Evolutionary conservation across 176 grass and related monocot genomes (phyloP), one percentile per base, ranked within the genome.

Genomic region (Zoysia japonica): DNA sequence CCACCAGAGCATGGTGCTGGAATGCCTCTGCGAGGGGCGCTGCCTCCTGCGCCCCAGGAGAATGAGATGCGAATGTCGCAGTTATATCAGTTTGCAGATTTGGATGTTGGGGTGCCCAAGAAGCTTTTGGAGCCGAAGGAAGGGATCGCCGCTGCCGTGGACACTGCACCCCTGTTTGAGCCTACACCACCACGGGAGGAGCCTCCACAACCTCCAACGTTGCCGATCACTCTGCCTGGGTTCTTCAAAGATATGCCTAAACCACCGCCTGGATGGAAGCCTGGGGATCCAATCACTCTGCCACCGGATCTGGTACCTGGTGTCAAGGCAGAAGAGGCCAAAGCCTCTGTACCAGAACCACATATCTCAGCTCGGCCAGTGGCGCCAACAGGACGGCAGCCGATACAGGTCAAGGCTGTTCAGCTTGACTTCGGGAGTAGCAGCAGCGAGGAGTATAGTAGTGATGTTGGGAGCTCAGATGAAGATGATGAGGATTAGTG

Each of bases 1-100:
- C 96, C 96, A 3, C 96, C 96, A 6, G 96, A 99, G 84, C 96
- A 99, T 15, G 92, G 92, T n/a, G 92, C 92, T 12, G 96, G 96
- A 42, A 53, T 99, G 40, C 96, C 90, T 53, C 88, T 99, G 9
- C 90, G 90, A 4, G 92, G 84, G 1, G 88, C 92, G 2, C 74
- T 93, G 37, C 96, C 96, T 1, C 96, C 96, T 12, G 96, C 92
- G 1, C 96, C 96, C 13, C 96, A 99, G 82, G 96, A 99, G 0
- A 88, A 88, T 37, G 90, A 99, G 78, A 91, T 99, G 96, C 75
- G 96, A 54, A 87, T 87, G 45, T 95, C 96, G 4, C 92, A 93
- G 71, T 69, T 99, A 39, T 99, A 99, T 66, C 69, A 88, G 17
- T 93, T 82, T 82, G 82, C 90, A 1, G 90, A 99, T 86, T 75